Evolutionary conservation across 2,329 filamentous ascomycete species (phyloP), one percentile per base, ranked within the genome.

Genomic region (Fusarium acutatum): DNA sequence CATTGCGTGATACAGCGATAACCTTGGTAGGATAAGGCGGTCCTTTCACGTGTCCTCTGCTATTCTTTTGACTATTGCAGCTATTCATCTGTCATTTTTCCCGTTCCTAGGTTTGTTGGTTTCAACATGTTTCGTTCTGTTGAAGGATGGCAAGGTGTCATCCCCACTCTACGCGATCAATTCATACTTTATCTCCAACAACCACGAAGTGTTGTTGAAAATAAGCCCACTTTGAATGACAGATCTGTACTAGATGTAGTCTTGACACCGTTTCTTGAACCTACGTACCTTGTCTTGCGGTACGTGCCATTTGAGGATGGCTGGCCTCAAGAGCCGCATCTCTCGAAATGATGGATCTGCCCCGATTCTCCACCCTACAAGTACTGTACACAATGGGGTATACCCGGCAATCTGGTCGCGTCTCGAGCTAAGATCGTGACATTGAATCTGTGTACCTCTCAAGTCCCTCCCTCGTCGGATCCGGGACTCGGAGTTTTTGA

Each of bases 391-490:
- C 75, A 74, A 76, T 62, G 60, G 67, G 75, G 76, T 78, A 67
- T 60, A 78, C 76, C 75, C 76, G 72, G 69, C 73, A 75, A 71
- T 70, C 75, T 77, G 76, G 75, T 66, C 69, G 62, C 69, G 69
- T 64, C 64, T 72, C 63, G 69, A 78, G 76, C 76, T 78, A 78
- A 78, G 75, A 77, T 78, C 75, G 76, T 78, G 75, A 78, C 76
- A 62, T 78, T 71, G 40, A 69, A 57, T 50, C 64, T 47, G 75
- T 76, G 76, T 78, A 78, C 76, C 76, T 78, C 49, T 57, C 30
- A 77, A 77, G 76, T 78, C 76, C 67, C 75, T 77, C 63, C 54
- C 60, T 71, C 60, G 49, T 69, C 66, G 71, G 71, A 60, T 67
- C 71, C 69, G 71, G 71, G 59, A 35, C 41, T 58, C 71, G 67